Conservation (phyloP, 371 early-diverging fungal genomes). For the Mortierella sp. region DNA sequence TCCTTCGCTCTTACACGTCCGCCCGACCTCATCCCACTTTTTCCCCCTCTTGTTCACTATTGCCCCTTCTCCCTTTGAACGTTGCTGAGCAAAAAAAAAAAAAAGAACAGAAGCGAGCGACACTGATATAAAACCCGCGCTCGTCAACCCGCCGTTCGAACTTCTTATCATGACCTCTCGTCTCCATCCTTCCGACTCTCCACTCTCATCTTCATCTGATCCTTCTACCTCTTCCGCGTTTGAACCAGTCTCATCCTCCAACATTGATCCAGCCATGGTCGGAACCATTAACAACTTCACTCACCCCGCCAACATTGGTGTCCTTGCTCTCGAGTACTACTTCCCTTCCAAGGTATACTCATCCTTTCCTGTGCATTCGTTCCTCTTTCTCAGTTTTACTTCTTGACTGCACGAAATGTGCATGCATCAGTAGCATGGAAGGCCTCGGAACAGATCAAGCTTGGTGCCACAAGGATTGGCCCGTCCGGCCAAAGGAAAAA, state of each 20-base stretch:
- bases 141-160: neutral
- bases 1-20: too few relatives aligned
- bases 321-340: slow-evolving; percentile 94
- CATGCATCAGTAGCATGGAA: neutral
- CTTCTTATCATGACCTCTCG: slow-evolving; percentile 3
- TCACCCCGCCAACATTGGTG: slow-evolving; percentile 89
- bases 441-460: neutral
- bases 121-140: slow-evolving; percentile 12
- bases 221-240: slow-evolving; percentile 11
- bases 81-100: too few relatives aligned
- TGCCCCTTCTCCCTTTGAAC: neutral
- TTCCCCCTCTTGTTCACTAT: slow-evolving; percentile 7
- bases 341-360: slow-evolving; percentile 74
- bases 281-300: slow-evolving; percentile 37
- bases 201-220: slow-evolving; percentile 6
- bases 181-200: neutral
- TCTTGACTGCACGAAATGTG: neutral
- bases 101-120: too few relatives aligned
- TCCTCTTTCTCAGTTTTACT: neutral
- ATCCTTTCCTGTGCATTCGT: too few relatives aligned
- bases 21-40: slow-evolving; percentile 17
- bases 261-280: slow-evolving; percentile 36
- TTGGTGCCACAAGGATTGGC: neutral
- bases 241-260: slow-evolving; percentile 1
- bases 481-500: neutral